Evolutionary conservation across 2,329 filamentous ascomycete genomes (phyloP), one percentile per base, ranked within the genome.

Genomic region (Fusarium nodosum): DNA sequence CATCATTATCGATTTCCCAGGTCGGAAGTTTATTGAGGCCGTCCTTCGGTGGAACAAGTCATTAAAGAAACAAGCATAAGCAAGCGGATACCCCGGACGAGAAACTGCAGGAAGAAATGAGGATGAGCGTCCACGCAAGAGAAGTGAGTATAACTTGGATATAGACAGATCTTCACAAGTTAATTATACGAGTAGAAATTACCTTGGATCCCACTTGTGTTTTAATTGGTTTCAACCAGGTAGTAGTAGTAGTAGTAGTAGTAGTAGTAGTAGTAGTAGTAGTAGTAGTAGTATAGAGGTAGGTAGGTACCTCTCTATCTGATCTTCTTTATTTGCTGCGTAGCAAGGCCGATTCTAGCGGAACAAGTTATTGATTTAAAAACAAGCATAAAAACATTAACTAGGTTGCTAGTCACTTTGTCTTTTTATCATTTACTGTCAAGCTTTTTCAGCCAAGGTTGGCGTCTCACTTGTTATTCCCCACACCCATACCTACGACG

Each of bases 1-100:
- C 11, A 77, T 86, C 36, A 85, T 86, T 66, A 77, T 83, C 3
- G 84, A 86, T 60, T 86, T 86, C 48, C 83, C 83, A 0, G 84
- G 84, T 4, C 75, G 74, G 66, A 77, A 75, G 47, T 75, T 83
- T 31, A 78, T 86, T 38, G 77, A 82, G 30, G 78, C 76, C 24
- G 77, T 86, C 12, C 61, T 86, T 54, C 73, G 67, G 36, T 80
- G 81, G 74, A 85, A 85, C 64, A 68, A 69, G 24, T 73, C 74
- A 54, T 52, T 79, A 54, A 70, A 71, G 63, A 70, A 65, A 44
- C 30, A 47, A 36, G 16, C 56, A 53, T 61, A 42, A 34, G 44
- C 24, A 39, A 39, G 36, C n/a, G 36, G 36, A 44, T 18, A 12
- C 12, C 50, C 28, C 38, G n/a, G 31, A n/a, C 34, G 26, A 28